Conservation (phyloP, 495 filamentous ascomycete species). For the Penicillium bialowiezense region DNA sequence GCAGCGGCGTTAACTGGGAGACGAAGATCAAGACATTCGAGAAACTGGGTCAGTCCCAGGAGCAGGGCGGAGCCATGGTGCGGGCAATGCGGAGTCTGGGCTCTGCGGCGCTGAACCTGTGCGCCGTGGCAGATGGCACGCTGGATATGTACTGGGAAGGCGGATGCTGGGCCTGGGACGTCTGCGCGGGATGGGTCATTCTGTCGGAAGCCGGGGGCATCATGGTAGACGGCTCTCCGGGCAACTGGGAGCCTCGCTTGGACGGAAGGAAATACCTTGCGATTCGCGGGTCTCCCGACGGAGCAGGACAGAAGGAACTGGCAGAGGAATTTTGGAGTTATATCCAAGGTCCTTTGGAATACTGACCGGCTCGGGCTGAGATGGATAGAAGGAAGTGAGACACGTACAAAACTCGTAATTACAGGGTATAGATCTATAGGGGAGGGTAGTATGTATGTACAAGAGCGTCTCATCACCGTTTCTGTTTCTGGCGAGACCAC, state of each 20-base stretch:
- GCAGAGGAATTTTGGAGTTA: conserved; percentile 78
- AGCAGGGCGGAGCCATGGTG: conserved; percentile 79
- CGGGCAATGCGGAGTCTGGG: conserved; percentile 74
- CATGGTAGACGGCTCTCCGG: conserved; percentile 75
- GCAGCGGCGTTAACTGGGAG: conserved; percentile 71
- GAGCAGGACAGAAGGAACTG: conserved; percentile 67
- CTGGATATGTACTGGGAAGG: conserved; percentile 91
- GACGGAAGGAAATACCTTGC: conserved; percentile 79
- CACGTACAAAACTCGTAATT: conserved; percentile 2
- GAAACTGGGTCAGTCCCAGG: conserved; percentile 58
- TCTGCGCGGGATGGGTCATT: conserved; percentile 88
- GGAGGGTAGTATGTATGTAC: conserved; percentile 21
- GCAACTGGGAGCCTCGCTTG: conserved; percentile 69
- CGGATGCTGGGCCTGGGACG: conserved; percentile 94
- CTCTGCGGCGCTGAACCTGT: conserved; percentile 80
- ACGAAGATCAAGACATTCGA: conserved; percentile 69
- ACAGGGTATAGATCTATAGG: conserved; percentile 11
- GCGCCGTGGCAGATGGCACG: conserved; percentile 73
- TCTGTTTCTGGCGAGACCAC: conserved; percentile 4
- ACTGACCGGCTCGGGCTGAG: conserved; percentile 20
- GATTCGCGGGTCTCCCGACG: conserved; percentile 56
- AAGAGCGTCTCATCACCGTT: conserved; percentile 4
- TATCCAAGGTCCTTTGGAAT: conserved; percentile 34
- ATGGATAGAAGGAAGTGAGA: too few relatives aligned
- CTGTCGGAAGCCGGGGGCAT: conserved; percentile 79